These are phyloP conservation scores for rapeseed (Brassica napus) DNA, from an alignment of 345 rosid genomes.

Conservation along the genomic window Da-Ae NC_063438.1:22119001-22119500, in stretches of 20 bases:
- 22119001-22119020: conserved; percentile 13
- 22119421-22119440: conserved; percentile 62
- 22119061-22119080: conserved; percentile 11
- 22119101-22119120: background rate
- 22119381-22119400: conserved; percentile 73
- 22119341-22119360: conserved; percentile 86
- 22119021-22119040: background rate
- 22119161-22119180: conserved; percentile 47
- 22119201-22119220: conserved; percentile 46
- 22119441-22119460: conserved; percentile 77
- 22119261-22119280: conserved; percentile 59
- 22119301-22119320: conserved; percentile 91
- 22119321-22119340: conserved; percentile 82
- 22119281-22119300: conserved; percentile 84
- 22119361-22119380: conserved; percentile 93
- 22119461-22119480: conserved; percentile 92
- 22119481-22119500: conserved; percentile 89
- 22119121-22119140: background rate
- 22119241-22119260: conserved; percentile 84
- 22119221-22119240: conserved; percentile 69
- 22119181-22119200: conserved; percentile 23
- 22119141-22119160: conserved; percentile 21
- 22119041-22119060: background rate
- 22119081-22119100: conserved; percentile 5
- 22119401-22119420: conserved; percentile 63